Base-by-base conservation (phyloP, 1,139 yeast genomes). In the Magnusiomyces starmeri region DNA sequence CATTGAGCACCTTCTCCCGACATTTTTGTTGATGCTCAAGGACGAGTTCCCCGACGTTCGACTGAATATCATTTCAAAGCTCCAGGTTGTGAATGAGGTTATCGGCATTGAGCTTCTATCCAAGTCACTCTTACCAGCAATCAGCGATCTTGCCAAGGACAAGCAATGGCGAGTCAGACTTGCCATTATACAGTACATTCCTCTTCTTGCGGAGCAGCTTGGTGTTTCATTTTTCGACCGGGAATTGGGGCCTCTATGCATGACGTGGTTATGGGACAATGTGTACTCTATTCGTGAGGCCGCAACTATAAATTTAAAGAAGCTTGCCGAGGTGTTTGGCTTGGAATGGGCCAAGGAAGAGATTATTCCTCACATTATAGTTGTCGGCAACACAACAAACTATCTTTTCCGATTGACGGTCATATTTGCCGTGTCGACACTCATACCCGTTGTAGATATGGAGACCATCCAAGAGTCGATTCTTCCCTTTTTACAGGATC, bases 191-290 rank as follows among this genome's bases (percentile, higher is more conserved):
- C 96, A 94, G 68, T 94, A 94, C 70, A 88, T 90, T 61, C 99
- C 99, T 24, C 76, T 92, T 60, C 76, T 94, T 59, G 97, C 98
- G n/a, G 85, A 86, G 62, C 98, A 94, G 70, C 75, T 94, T 57
- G 98, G 98, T 35, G 92, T 85, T 54, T 82, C 88, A 22, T 89
- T 92, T 66, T 94, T 94, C 71, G 94, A 92, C 68, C 85, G 87
- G 64, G 96, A 92, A 63, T 75, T 94, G 61, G 90, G 95, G 57
- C 82, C 86, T 48, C 75, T 94, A 60, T 94, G 97, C 65, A 80
- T 94, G 81, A 85, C 92, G 22, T 94, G 98, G 97, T 75, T 94
- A 60, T 90, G 97, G 96, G 99, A 94, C 71, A 86, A 94, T 16
- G 98, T 94, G 42, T 92, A 81, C 70, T 92, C 97, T 7, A 90